A percentile compares a stretch with the other conserved stretches of the same genome.
Conservation (phyloP, 2,329 filamentous ascomycete genomes). For the Zasmidium citrigriseum region DNA sequence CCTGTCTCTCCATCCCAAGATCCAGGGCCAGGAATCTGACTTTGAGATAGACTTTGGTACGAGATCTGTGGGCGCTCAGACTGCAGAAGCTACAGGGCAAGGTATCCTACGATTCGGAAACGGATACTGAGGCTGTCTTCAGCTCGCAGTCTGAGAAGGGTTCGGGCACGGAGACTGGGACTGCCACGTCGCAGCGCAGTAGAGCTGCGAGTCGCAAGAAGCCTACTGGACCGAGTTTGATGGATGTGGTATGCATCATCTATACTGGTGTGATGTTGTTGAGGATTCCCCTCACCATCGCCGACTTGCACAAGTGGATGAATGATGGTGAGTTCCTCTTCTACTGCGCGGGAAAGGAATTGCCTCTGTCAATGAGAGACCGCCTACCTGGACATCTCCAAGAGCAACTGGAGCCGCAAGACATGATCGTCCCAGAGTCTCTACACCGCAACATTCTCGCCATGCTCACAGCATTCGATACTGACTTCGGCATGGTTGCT, state of each 20-base stretch:
- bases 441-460: conserved; percentile 67
- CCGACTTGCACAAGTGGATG: conserved; percentile 70
- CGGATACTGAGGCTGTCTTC: conserved; percentile 47
- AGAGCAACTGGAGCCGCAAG: conserved; percentile 57
- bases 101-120: conserved; percentile 36
- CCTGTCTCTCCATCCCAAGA: too few species aligned
- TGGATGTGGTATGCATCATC: conserved; percentile 75
- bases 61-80: conserved; percentile 82
- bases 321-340: conserved; percentile 70
- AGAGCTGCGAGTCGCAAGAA: conserved; percentile 38
- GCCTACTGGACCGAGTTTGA: conserved; percentile 60
- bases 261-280: conserved; percentile 78
- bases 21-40: background rate
- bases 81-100: conserved; percentile 57
- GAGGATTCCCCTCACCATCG: conserved; percentile 72
- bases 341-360: conserved; percentile 58
- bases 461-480: conserved; percentile 63
- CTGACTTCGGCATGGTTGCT: conserved; percentile 69
- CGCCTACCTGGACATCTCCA: conserved; percentile 65
- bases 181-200: conserved; percentile 36
- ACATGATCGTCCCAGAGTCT: conserved; percentile 50
- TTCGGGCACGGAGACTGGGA: conserved; percentile 39
- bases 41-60: conserved; percentile 55
- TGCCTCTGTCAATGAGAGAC: conserved; percentile 67
- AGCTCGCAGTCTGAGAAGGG: conserved; percentile 59